These are phyloP conservation scores for Pogostemon cablin DNA, from an alignment of 257 asterid genomes.

Conservation along the genomic window DNA sequence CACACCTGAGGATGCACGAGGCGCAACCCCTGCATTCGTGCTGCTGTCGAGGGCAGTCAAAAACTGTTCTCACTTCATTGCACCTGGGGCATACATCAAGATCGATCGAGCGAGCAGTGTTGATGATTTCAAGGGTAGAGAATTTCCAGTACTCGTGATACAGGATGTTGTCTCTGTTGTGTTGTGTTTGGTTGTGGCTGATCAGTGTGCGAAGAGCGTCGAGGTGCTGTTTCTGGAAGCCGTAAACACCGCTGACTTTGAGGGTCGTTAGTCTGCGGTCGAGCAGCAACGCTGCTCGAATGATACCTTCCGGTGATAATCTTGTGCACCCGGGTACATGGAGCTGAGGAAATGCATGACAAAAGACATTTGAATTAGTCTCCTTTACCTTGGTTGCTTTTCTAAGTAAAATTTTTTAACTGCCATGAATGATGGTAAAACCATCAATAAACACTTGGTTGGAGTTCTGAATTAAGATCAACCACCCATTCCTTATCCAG, in stretches of 20 bases:
- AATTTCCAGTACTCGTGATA: constrained; percentile 40
- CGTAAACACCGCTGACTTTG: constrained; percentile 55
- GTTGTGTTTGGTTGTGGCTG: constrained; percentile 31
- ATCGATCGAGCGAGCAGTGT: constrained; percentile 42
- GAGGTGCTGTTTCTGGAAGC: constrained; percentile 47
- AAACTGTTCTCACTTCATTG: constrained; percentile 48
- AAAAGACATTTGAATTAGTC: not conserved
- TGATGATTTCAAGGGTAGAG: constrained; percentile 28
- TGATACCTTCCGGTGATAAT: constrained; percentile 64
- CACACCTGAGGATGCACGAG: constrained; percentile 61
- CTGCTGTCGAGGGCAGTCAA: constrained; percentile 59
- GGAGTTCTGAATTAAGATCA: not conserved
- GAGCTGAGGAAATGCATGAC: constrained; percentile 45
- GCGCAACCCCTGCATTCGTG: constrained; percentile 60
- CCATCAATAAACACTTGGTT: not conserved
- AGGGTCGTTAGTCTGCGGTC: constrained; percentile 44
- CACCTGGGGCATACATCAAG: constrained; percentile 68
- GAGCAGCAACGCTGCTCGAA: constrained; percentile 52
- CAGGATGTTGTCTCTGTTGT: constrained; percentile 25
- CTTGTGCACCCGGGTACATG: constrained; percentile 71
- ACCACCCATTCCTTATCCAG: constrained; percentile 48
- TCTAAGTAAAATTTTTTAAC: not conserved
- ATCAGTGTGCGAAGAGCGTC: constrained; percentile 42
- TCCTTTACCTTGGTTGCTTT: too few relatives aligned
- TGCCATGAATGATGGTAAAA: not conserved